Base-by-base conservation (phyloP, 2,329 filamentous ascomycete species). In the Phialocephala sp. region DNA sequence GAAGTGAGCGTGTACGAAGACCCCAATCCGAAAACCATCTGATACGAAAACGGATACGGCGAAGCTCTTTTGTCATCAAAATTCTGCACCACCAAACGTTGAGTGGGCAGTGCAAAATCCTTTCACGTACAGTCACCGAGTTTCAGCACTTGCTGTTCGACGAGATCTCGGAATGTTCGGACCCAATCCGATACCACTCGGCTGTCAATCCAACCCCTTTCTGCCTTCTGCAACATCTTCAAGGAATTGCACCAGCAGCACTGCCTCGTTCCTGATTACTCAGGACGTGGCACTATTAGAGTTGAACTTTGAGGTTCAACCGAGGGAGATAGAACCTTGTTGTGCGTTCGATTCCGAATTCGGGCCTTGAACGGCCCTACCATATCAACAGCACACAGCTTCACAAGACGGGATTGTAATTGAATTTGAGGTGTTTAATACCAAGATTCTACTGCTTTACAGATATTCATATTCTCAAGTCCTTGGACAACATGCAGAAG, bases 101-200 rank as follows among this genome's bases (percentile, higher is more conserved):
- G n/a, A 47, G 20, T 8, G 43, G 43, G 43, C 43, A 47, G 43
- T 47, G 43, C 43, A 47, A 47, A 8, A 47, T 22, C 43, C n/a
- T 15, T 47, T 22, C n/a, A 22, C 43, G 43, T 47, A 54, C 50
- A 32, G 50, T 24, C 24, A 54, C 50, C 50, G 35, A 11, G 9
- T 12, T 32, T 15, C 24, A 27, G 22, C 45, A 20, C 50, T n/a
- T 54, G 27, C 50, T 32, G 22, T 35, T 35, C 24, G 22, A 24
- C 50, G 14, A 54, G 22, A 54, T 18, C 22, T 54, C 50, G 50
- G 50, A 54, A 54, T 12, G 27, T 5, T 18, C 50, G 50, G 50
- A 32, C 4, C 22, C 18, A 18, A 54, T 18, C 27, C 4, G 8
- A 54, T n/a, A 18, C 50, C 50, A 32, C 24, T 54, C 50, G 14